Conservation (phyloP, 2,329 filamentous ascomycete genomes). For the Xylariaceae sp. region DNA sequence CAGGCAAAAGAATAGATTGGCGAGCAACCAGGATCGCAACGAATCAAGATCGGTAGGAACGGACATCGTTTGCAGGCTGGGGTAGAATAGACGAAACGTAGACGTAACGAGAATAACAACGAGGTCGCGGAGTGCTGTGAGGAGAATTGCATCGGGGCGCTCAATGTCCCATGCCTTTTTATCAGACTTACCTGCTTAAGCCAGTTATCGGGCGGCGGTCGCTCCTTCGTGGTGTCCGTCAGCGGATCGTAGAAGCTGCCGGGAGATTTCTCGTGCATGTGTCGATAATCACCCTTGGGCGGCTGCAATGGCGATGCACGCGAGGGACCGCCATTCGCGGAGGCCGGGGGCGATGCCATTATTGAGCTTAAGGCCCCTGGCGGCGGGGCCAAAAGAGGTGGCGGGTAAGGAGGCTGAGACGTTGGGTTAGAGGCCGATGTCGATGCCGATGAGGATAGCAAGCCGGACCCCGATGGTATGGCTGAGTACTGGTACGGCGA, state of each 20-base stretch:
- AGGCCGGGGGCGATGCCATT: constrained; percentile 31
- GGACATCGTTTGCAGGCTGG: background rate
- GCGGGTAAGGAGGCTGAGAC: constrained; percentile 18
- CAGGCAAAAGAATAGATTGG: background rate
- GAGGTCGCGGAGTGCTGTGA: background rate
- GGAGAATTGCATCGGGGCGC: background rate
- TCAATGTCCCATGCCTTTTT: background rate
- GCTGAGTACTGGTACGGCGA: constrained; percentile 23
- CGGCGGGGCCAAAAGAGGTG: constrained; percentile 32
- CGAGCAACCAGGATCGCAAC: constrained; percentile 3
- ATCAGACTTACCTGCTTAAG: constrained; percentile 31
- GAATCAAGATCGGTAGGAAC: background rate
- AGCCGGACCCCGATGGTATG: constrained; percentile 8
- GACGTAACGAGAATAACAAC: constrained; percentile 6
- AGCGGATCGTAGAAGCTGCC: constrained; percentile 43
- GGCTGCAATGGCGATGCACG: constrained; percentile 34
- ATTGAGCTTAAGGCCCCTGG: constrained; percentile 31
- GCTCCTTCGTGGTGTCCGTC: constrained; percentile 39
- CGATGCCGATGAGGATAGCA: constrained; percentile 18
- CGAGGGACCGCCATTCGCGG: constrained; percentile 30
- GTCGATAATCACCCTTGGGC: constrained; percentile 32
- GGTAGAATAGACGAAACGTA: constrained; percentile 3
- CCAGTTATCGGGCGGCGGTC: constrained; percentile 34
- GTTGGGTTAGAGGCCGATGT: constrained; percentile 7
- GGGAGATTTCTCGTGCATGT: constrained; percentile 36